Evolutionary conservation across 208 protist species (phyloP), one percentile per base, ranked within the genome.

Genomic region (Crithidia acanthocephali): DNA sequence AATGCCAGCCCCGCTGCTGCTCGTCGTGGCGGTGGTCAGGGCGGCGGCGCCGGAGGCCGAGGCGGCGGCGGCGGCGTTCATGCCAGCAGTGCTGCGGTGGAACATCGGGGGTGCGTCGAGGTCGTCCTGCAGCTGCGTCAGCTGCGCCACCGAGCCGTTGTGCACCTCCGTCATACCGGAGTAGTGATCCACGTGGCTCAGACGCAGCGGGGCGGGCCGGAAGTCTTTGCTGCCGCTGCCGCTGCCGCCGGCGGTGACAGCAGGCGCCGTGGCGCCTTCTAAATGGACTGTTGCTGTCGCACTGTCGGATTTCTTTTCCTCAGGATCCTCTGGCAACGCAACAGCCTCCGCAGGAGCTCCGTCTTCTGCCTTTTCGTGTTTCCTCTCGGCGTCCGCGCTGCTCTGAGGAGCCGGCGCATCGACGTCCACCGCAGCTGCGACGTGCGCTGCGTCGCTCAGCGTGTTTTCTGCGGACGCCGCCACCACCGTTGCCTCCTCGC

Each of bases 61-160:
- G 42, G 44, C 61, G 8, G 42, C 58, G 2, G 44, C 69, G n/a
- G 42, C 58, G 5, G 27, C 61, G 0, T 28, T 40, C 0, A 63
- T 47, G n/a, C 22, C 32, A 1, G 61, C 69, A 20, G 16, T 28
- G 48, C 44, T 48, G 62, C 58, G 55, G 11, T 69, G 71, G 20
- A 70, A 52, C 55, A 69, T 66, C 33, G 62, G 62, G 35, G 71
- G 62, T 13, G 62, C 70, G 18, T 75, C 62, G 4, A 51, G 52
- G 61, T 75, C 70, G 28, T 68, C 70, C 7, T 69, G 27, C 56
- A 68, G 37, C 32, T 64, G 60, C 10, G 27, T 20, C 18, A 67
- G 5, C 1, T 67, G 47, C 61, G 55, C 61, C 2, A 27, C 22
- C 15, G 44, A 50, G 7, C 10, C 61, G 8, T 48, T 40, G 47